A percentile compares a stretch with the other conserved stretches of the same genome.
phyloP scores from a whole-genome alignment of 805 yeast genomes.

The Kazachstania taianensis region DNA sequence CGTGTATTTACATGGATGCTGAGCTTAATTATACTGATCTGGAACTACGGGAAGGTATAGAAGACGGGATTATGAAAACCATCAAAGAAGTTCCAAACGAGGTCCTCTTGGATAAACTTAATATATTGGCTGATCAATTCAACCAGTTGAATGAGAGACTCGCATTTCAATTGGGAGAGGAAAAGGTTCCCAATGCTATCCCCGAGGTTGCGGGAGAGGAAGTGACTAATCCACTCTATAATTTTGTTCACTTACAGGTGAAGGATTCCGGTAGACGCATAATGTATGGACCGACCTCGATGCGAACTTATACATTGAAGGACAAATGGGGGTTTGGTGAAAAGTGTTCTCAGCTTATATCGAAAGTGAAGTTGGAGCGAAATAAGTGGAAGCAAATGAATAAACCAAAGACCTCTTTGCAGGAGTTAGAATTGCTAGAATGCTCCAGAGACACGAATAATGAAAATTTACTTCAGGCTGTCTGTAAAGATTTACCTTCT shows the following conservation, averaged over 20 bases:
- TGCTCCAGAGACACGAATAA: neutral
- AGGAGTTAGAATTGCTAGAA: slow-evolving; percentile 14
- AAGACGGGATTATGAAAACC: too few species aligned
- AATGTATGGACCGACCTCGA: slow-evolving; percentile 26
- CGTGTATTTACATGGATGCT: slow-evolving; percentile 11
- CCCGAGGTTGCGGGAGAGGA: neutral
- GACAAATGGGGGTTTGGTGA: slow-evolving; percentile 13
- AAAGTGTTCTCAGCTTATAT: slow-evolving; percentile 16
- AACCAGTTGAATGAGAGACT: neutral
- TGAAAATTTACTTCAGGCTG: neutral
- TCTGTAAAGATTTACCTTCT: slow-evolving; percentile 13
- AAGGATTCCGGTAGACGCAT: slow-evolving; percentile 17
- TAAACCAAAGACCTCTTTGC: slow-evolving; percentile 7
- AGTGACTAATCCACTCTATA: slow-evolving; percentile 9
- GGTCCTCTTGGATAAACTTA: neutral
- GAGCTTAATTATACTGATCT: too few species aligned
- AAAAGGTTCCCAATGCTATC: neutral
- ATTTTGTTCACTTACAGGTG: slow-evolving; percentile 9
- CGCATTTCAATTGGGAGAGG: too few species aligned
- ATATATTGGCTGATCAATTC: neutral
- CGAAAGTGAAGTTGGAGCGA: slow-evolving; percentile 19
- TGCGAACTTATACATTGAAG: slow-evolving; percentile 11
- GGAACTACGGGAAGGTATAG: too few species aligned
- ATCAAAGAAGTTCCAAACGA: too few species aligned
- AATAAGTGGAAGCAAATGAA: slow-evolving; percentile 13